Conservation (phyloP, 805 yeast genomes). For the Nakazawaea laoshanensis region DNA sequence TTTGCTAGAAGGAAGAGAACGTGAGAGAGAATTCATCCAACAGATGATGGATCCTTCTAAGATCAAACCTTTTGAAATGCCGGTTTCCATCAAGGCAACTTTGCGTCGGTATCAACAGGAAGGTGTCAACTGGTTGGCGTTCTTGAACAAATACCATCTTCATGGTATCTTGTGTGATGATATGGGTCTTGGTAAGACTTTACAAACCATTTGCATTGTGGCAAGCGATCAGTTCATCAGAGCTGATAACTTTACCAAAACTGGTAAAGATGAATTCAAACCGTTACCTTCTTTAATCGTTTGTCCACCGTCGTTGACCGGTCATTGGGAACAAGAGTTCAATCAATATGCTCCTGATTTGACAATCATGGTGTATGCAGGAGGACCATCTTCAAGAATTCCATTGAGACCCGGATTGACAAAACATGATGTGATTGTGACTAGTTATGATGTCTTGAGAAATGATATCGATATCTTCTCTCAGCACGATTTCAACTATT, state of each 20-base stretch:
- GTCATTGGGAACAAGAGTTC: slow-evolving; percentile 98
- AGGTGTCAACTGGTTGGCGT: slow-evolving; percentile 97
- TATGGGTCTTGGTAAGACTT: slow-evolving; percentile 97
- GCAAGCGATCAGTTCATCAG: slow-evolving; percentile 92
- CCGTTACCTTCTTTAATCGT: slow-evolving; percentile 78
- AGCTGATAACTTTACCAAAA: slow-evolving; percentile 54
- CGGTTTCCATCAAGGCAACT: slow-evolving; percentile 88
- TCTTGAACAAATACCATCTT: slow-evolving; percentile 85
- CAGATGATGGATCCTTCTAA: slow-evolving; percentile 98
- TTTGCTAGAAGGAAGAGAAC: slow-evolving; percentile 78
- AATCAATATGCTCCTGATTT: slow-evolving; percentile 84
- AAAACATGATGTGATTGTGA: slow-evolving; percentile 76
- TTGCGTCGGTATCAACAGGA: slow-evolving; percentile 94
- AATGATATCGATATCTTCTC: slow-evolving; percentile 70
- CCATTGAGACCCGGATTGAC: slow-evolving; percentile 43
- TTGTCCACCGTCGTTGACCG: slow-evolving; percentile 96
- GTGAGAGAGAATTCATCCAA: slow-evolving; percentile 87
- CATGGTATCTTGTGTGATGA: slow-evolving; percentile 98
- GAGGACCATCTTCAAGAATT: slow-evolving; percentile 73
- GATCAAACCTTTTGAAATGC: slow-evolving; percentile 78
- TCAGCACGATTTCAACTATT: slow-evolving; percentile 71
- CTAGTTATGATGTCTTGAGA: slow-evolving; percentile 94
- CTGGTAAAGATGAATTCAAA: slow-evolving; percentile 57
- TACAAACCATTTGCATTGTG: slow-evolving; percentile 94
- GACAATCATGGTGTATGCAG: slow-evolving; percentile 80